Evolutionary conservation across 371 early-diverging fungal species (phyloP), one percentile per base, ranked within the genome.

Genomic region (Mucor ambiguus): DNA sequence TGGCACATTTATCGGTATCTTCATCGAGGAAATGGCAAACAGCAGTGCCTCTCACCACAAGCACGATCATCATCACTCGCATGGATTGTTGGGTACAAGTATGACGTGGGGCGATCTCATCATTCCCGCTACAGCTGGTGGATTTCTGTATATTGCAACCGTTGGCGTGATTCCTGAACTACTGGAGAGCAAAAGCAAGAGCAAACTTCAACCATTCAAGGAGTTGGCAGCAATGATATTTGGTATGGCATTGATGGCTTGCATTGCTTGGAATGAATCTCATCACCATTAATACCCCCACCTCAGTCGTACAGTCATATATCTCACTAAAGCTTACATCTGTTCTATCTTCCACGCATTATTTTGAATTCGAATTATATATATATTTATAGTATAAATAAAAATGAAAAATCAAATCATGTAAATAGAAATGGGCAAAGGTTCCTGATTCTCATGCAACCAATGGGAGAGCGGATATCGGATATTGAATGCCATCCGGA

Each of bases 91-190:
- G 37, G 86, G 85, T 18, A 78, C 81, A 0, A 71, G 68, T n/a
- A 61, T 81, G 6, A 63, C 61, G 2, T 69, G 69, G 77, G 83
- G 90, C 55, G 92, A 94, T 61, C 73, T 92, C 60, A 90, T 93
- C 14, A 92, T 95, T 67, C 94, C 96, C 0, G 87, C 92, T 60
- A 92, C 96, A 8, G 95, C 96, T 0, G 96, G 96, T 56, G 95
- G 93, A 4, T 94, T 95, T 68, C 71, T 95, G 46, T 95, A 95
- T 68, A 93, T 94, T 66, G 94, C 94, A 20, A 92, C 93, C 0
- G 94, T 92, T 12, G 93, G 92, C 32, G 93, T 95, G 2, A 87
- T 95, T 29, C 95, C 96, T 1, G 95, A 95, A 69, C 77, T 95
- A 44, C 67, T 94, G 52, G 85, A 88, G 64, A 86, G 88, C 20